Base-by-base conservation (phyloP, 176 grass and related monocot species). In the Guadua angustifolia region DNA sequence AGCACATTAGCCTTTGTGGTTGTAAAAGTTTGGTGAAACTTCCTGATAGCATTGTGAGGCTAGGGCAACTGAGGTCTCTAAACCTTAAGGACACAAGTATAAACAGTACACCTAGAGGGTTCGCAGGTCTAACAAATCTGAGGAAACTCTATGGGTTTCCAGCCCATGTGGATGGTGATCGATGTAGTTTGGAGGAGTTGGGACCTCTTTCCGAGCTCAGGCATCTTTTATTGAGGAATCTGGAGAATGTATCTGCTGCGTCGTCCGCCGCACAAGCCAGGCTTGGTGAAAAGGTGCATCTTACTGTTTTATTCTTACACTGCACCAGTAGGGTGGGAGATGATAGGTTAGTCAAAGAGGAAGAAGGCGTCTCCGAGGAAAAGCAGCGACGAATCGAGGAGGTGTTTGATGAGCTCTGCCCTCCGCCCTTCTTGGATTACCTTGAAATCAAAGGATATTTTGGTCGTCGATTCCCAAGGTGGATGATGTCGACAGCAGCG, bases 341-440 rank as follows among this genome's bases (percentile, higher is more conserved):
- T 19, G 35, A 16, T 44, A 5, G 81, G 81, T 22, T 44, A 17
- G 42, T 25, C 38, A 39, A 39, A 39, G 38, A 39, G 38, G 38
- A 39, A 39, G 38, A 38, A 38, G 36, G 21, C 7, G 49, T 21
- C 35, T 42, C 32, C 32, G 19, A 76, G 5, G 40, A 82, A 29
- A 19, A 75, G 13, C 45, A 67, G 3, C 0, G 0, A 33, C 61
- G 6, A 9, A 68, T 68, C 0, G 15, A 69, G 47, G 22, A 69
- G 36, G 46, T 83, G 1, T 60, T 83, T 25, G 22, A 88, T 38
- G 73, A 65, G 40, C 21, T 88, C 0, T 73, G 66, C 3, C 79
- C 79, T 33, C 65, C 73, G 1, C 22, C 44, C 1, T 70, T 2
- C 29, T 0, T 88, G 40, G 63, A 85, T 33, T 0, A 10, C 3